Base-by-base conservation (phyloP, 768 basidiomycete species). In the Phanerochaete carnosa region DNA sequence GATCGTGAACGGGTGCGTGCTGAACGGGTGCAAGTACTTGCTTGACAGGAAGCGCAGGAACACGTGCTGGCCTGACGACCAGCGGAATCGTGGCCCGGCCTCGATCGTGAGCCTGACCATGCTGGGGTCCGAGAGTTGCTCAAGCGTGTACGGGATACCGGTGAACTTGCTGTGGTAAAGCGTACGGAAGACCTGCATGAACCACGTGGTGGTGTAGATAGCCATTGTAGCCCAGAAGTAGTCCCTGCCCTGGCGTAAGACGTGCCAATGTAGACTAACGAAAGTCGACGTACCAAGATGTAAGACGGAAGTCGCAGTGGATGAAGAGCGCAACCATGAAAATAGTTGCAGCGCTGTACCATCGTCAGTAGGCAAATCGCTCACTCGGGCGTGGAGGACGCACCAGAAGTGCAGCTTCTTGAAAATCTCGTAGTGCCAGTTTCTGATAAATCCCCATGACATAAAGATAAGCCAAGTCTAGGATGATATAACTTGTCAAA, bases 1-100 rank as follows among this genome's bases (percentile, higher is more conserved):
- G 47, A 74, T 68, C 32, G 74, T 74, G 65, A 74, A 74, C 5
- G 75, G 75, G 61, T 75, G 75, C 29, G 73, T 70, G 32, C 70
- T 69, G 55, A 72, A 61, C 1, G 72, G 59, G 43, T 66, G 60
- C 7, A 64, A 65, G 25, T 23, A 16, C 6, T 12, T 13, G 11
- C 64, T 56, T n/a, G n/a, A n/a, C 26, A 68, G 50, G 61, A 73
- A 70, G 22, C 70, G 68, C 26, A 73, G 50, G 46, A 72, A 73
- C 60, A 69, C 68, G 57, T 72, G 72, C 58, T 77, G 72, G 30
- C 74, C 74, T 0, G 74, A 70, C 6, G 52, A 33, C 75, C 76
- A 76, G 47, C 43, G 66, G 56, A 74, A 61, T 23, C 65, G 61
- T 11, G 61, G 54, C 13, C 70, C 68, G 30, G 74, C 55, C 51